Evolutionary conservation across 2,329 filamentous ascomycete species (phyloP).

Genomic region (Botrytis fragariae): DNA sequence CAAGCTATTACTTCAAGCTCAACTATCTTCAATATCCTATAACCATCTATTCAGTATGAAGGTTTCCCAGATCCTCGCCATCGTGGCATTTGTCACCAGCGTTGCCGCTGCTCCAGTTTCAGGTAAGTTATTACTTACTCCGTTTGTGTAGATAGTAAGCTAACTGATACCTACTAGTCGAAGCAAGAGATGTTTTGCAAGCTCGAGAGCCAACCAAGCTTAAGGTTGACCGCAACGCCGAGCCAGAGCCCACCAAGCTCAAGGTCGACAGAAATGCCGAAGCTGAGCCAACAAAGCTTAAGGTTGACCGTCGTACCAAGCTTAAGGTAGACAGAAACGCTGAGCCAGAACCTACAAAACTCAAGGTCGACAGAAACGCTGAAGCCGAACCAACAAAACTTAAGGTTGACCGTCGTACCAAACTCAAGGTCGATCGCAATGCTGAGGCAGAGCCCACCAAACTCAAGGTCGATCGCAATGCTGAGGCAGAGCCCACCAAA

Average conservation of each 20-base stretch:
- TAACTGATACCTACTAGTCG: not conserved
- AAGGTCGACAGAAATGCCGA: not conserved
- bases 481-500: not conserved
- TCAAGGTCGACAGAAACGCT: not conserved
- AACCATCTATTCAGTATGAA: not conserved
- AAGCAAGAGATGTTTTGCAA: not conserved
- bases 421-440: no score
- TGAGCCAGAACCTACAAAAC: no score
- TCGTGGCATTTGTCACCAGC: not conserved
- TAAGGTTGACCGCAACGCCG: not conserved
- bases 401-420: not conserved
- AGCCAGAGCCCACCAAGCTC: not conserved
- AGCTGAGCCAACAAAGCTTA: fast-evolving
- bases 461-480: not conserved
- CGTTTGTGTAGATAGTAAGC: not conserved
- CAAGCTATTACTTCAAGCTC: not conserved
- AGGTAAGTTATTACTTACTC: not conserved
- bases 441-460: no score
- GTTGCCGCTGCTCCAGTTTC: not conserved
- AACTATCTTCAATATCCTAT: not conserved
- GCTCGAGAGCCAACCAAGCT: not conserved
- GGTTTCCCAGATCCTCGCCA: not conserved
- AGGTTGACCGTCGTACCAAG: not conserved
- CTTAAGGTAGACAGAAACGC: no score
- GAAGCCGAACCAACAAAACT: not conserved